A percentile compares a stretch with the other conserved stretches of the same genome.
phyloP scores from a whole-genome alignment of 2,329 filamentous ascomycete species.

The Phoma sp. region DNA sequence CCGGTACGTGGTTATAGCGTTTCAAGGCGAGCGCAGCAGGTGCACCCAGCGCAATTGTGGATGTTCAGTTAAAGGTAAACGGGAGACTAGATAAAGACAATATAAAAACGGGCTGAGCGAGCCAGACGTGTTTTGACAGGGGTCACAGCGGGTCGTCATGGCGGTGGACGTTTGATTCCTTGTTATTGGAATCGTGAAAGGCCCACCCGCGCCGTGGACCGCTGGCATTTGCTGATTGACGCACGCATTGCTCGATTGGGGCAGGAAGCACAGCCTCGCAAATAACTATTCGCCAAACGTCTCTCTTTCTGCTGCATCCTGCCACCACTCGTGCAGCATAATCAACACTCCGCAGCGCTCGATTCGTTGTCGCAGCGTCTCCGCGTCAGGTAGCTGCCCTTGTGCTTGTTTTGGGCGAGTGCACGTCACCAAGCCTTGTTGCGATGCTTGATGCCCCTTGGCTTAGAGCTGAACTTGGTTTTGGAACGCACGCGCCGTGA shows the following conservation, averaged over 20 bases:
- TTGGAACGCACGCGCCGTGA: constrained; percentile 26
- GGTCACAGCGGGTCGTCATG: constrained; percentile 26
- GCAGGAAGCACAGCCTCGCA: constrained; percentile 15
- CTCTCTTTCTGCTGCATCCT: constrained; percentile 6
- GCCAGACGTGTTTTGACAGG: constrained; percentile 11
- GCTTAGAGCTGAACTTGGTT: constrained; percentile 24
- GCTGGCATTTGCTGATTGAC: constrained; percentile 14
- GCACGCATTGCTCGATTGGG: constrained; percentile 16
- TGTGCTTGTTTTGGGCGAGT: constrained; percentile 12
- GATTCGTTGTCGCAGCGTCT: constrained; percentile 8
- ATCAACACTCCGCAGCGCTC: constrained; percentile 1
- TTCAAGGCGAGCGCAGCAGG: constrained; percentile 23
- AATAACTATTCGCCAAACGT: constrained; percentile 12
- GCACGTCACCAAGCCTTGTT: constrained; percentile 39
- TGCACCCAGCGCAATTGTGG: constrained; percentile 19
- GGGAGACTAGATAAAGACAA: constrained; percentile 5
- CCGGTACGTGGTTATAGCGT: constrained; percentile 11
- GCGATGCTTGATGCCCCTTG: constrained; percentile 37
- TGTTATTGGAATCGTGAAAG: constrained; percentile 28
- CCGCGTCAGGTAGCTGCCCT: background rate
- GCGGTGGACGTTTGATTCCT: constrained; percentile 23
- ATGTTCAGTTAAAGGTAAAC: constrained; percentile 2
- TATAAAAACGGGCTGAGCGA: constrained; percentile 15
- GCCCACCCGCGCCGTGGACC: constrained; percentile 7
- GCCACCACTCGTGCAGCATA: constrained; percentile 10